Evolutionary conservation across 768 basidiomycete species (phyloP).

Genomic region (Termitomyces sp.): DNA sequence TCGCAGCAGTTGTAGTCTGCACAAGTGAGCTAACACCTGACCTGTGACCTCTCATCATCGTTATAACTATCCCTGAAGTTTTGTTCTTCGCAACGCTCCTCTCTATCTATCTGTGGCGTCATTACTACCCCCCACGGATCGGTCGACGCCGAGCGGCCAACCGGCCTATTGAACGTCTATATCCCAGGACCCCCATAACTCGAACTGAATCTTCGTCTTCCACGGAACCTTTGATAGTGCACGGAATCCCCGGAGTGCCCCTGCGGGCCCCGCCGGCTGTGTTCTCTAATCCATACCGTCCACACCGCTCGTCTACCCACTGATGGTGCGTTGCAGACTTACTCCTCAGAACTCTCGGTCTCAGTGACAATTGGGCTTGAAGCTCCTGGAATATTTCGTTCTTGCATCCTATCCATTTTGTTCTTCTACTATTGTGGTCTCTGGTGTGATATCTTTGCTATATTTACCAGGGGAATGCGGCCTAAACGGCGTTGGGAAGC

Average conservation of each 20-base stretch:
- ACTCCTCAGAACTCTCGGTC: neutral
- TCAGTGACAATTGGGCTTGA: no score
- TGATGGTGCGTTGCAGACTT: neutral
- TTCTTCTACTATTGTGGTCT: no score
- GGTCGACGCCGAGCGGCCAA: neutral
- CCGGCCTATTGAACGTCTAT: no score
- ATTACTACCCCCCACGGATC: neutral
- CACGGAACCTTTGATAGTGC: neutral
- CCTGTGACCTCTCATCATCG: neutral
- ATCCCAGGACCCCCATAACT: no score
- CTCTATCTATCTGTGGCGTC: neutral
- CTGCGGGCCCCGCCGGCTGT: no score
- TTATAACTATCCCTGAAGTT: neutral
- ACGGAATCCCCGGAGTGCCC: no score
- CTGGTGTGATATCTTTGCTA: no score
- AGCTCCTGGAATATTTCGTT: no score
- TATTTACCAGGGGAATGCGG: no score
- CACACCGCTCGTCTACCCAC: neutral
- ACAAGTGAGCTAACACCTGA: neutral
- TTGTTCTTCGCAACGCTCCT: neutral
- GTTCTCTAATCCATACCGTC: no score
- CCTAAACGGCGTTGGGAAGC: no score
- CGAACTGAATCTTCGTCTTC: neutral
- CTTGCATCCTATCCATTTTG: neutral
- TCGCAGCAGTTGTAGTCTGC: neutral